Conservation (phyloP, 2,329 filamentous ascomycete genomes). For the Paecilomyces niveus region DNA sequence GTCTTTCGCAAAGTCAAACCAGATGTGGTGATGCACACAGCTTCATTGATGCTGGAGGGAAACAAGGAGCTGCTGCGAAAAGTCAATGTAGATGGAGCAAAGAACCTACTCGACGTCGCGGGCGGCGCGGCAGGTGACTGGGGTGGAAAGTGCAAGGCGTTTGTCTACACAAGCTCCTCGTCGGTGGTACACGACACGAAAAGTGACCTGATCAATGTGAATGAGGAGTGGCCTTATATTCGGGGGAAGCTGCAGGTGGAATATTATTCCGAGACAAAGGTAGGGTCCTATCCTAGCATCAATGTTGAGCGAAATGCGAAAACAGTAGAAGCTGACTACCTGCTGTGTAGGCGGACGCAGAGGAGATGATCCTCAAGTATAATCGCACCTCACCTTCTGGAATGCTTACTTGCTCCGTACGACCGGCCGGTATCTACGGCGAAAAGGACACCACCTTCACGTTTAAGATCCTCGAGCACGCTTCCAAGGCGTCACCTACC, state of each 20-base stretch:
- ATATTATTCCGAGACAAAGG: conserved; percentile 90
- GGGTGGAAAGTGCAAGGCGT: conserved; percentile 58
- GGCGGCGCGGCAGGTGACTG: conserved; percentile 59
- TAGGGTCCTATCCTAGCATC: conserved; percentile 23
- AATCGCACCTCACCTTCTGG: conserved; percentile 54
- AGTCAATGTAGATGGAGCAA: conserved; percentile 85
- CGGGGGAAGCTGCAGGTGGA: conserved; percentile 63
- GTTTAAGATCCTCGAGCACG: conserved; percentile 65
- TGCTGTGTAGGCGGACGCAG: conserved; percentile 59
- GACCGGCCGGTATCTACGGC: conserved; percentile 84
- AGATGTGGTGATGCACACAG: conserved; percentile 85
- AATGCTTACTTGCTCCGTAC: conserved; percentile 72
- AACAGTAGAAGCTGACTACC: conserved; percentile 10
- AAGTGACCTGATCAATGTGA: conserved; percentile 72
- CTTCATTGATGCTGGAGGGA: conserved; percentile 51
- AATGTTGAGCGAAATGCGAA: background rate
- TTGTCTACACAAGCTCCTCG: conserved; percentile 87
- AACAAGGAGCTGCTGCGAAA: conserved; percentile 60
- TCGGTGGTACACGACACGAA: conserved; percentile 80
- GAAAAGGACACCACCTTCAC: conserved; percentile 76
- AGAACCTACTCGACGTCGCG: conserved; percentile 59
- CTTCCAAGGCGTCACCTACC: conserved; percentile 47
- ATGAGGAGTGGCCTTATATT: conserved; percentile 74
- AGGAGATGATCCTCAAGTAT: conserved; percentile 69
- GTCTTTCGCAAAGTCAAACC: conserved; percentile 63